Evolutionary conservation across 1,139 yeast species (phyloP).

Genomic region (Pichia sp.): DNA sequence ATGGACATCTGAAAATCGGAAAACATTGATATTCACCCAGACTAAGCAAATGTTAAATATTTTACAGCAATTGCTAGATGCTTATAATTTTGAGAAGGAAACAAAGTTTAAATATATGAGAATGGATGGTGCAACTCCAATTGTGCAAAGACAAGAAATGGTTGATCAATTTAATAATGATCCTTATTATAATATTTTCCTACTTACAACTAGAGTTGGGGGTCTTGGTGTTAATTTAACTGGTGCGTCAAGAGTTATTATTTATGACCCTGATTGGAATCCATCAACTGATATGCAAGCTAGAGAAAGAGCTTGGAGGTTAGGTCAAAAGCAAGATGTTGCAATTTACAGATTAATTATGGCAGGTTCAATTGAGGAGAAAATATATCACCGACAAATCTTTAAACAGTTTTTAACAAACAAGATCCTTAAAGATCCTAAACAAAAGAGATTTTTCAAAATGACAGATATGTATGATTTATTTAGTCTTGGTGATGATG

Average conservation of each 20-base stretch:
- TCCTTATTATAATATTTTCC: constrained; percentile 51
- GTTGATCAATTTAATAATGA: constrained; percentile 76
- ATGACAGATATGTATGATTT: constrained; percentile 86
- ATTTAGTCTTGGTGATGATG: constrained; percentile 72
- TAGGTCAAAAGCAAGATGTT: constrained; percentile 93
- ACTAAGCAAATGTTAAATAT: constrained; percentile 92
- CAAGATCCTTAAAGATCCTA: constrained; percentile 91
- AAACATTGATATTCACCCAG: constrained; percentile 79
- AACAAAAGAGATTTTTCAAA: constrained; percentile 86
- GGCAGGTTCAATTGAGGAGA: constrained; percentile 94
- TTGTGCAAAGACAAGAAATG: constrained; percentile 62
- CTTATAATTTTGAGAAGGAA: constrained; percentile 29
- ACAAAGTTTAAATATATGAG: constrained; percentile 47
- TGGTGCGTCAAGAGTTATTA: constrained; percentile 91
- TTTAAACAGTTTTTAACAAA: constrained; percentile 92
- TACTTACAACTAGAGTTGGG: constrained; percentile 90
- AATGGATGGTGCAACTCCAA: constrained; percentile 94
- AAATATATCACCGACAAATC: constrained; percentile 91
- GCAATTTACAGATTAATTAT: constrained; percentile 87
- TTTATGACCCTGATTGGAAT: constrained; percentile 97
- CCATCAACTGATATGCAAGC: constrained; percentile 98
- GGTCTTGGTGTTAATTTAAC: constrained; percentile 92
- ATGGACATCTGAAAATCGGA: constrained; percentile 75
- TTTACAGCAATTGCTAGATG: constrained; percentile 52
- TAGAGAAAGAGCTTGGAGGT: constrained; percentile 93